Conservation (phyloP, 805 yeast genomes). For the Schwanniomyces sp. region DNA sequence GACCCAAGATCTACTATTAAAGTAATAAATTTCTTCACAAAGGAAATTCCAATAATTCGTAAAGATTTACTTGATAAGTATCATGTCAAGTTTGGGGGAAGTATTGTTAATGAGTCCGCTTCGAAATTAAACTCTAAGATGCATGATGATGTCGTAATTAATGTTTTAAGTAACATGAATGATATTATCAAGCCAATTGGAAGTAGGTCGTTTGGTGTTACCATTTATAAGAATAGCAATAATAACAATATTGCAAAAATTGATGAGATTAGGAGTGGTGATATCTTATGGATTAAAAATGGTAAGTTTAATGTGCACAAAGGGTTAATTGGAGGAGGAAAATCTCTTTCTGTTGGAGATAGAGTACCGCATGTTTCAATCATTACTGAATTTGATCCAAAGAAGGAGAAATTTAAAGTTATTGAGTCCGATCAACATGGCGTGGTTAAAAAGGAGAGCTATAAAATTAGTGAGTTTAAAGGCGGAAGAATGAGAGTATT, state of each 20-base stretch:
- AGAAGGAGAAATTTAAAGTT: conserved; percentile 69
- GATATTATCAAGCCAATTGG: conserved; percentile 58
- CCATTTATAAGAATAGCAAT: conserved; percentile 54
- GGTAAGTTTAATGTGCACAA: conserved; percentile 75
- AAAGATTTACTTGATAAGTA: conserved; percentile 49
- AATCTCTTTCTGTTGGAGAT: conserved; percentile 55
- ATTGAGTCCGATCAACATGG: conserved; percentile 55
- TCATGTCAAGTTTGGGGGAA: conserved; percentile 51
- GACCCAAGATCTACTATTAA: conserved; percentile 55
- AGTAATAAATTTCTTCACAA: conserved; percentile 22
- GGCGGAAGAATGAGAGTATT: conserved; percentile 79
- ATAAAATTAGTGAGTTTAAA: conserved; percentile 69
- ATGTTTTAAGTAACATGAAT: conserved; percentile 15
- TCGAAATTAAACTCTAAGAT: conserved; percentile 32
- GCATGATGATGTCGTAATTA: conserved; percentile 21
- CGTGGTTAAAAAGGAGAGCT: conserved; percentile 57
- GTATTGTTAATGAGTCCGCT: conserved; percentile 39
- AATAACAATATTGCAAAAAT: conserved; percentile 43
- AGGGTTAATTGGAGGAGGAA: conserved; percentile 34
- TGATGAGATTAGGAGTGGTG: conserved; percentile 80
- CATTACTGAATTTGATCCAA: conserved; percentile 70
- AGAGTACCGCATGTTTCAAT: conserved; percentile 47
- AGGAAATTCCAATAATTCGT: conserved; percentile 46
- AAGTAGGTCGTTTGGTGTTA: conserved; percentile 68
- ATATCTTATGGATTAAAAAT: conserved; percentile 70